Evolutionary conservation across 2,329 filamentous ascomycete species (phyloP), one percentile per base, ranked within the genome.

Genomic region (Alternaria postmessia): DNA sequence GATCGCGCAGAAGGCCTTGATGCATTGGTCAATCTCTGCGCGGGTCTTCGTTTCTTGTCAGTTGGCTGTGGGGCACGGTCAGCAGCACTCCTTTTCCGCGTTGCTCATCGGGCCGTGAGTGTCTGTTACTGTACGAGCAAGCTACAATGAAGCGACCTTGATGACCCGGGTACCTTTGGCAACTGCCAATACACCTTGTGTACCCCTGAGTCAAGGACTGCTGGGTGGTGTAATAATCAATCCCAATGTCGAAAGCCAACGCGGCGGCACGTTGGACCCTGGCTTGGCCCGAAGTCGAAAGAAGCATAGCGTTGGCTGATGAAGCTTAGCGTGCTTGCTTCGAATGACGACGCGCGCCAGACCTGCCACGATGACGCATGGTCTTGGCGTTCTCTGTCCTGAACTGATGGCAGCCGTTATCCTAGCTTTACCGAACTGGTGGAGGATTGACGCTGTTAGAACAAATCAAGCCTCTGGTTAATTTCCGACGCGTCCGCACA

Each of bases 401-500:
- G 20, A 36, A 30, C 7, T 22, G 18, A 22, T 24, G 46, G n/a
- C 46, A 20, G 32, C 20, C 46, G 20, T 49, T 34, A 49, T 24
- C 14, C 30, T 49, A 3, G 30, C 46, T 49, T 49, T 36, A n/a
- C 46, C 46, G 8, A 49, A 38, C 46, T 49, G 32, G 46, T 49
- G 32, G 46, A 38, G 46, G 46, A 49, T 49, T 36, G 7, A 7
- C 46, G 46, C 14, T 38, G 12, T n/a, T 36, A 11, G 30, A 7
- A 38, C 30, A n/a, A 49, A 49, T 49, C 11, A 20, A 24, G 46
- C 7, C 3, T n/a, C 1, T 36, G 34, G 14, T 11, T 24, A 49
- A 36, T 49, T 49, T 22, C 46, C 46, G 46, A 38, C 46, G 32
- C 46, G 46, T 38, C 32, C 22, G 30, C 46, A 48, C 44, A 36